Conservation (phyloP, 1,284 basidiomycete genomes). For the Pascua sp. region DNA sequence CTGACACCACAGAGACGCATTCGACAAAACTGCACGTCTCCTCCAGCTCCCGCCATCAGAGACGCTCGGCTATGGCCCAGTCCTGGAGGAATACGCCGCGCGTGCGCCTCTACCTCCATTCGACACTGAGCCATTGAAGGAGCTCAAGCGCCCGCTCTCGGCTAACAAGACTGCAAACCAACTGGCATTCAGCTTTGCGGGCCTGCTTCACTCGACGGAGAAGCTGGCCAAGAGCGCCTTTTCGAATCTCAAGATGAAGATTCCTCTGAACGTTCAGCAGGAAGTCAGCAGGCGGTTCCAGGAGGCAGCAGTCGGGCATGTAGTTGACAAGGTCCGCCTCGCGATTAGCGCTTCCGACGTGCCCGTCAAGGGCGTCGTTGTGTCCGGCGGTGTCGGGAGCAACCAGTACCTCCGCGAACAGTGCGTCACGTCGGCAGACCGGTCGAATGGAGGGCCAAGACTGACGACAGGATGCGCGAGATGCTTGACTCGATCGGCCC, state of each 20-base stretch:
- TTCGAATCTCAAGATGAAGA: background rate
- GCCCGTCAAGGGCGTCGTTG: constrained; percentile 61
- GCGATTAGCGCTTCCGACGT: constrained; percentile 54
- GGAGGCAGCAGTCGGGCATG: constrained; percentile 63
- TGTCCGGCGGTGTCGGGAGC: constrained; percentile 87
- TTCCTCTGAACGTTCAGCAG: constrained; percentile 21
- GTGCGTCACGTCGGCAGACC: constrained; percentile 48
- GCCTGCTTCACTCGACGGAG: constrained; percentile 61
- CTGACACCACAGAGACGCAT: constrained; percentile 55
- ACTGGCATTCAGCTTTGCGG: constrained; percentile 71
- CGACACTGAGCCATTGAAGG: constrained; percentile 40
- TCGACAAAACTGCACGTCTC: constrained; percentile 73
- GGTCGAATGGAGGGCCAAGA: background rate
- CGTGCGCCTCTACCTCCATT: constrained; percentile 27
- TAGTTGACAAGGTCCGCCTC: constrained; percentile 68
- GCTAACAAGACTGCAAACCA: constrained; percentile 5
- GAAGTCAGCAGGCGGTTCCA: constrained; percentile 69
- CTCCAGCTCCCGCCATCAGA: constrained; percentile 63
- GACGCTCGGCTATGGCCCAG: constrained; percentile 64
- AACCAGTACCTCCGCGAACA: constrained; percentile 65
- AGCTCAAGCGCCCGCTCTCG: constrained; percentile 58
- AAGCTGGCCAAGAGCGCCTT: constrained; percentile 6
- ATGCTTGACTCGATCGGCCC: constrained; percentile 18
- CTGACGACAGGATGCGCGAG: constrained; percentile 18
- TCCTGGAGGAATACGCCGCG: constrained; percentile 63